These are phyloP conservation scores for Xylaria sp. DNA, from an alignment of 2,329 filamentous ascomycete genomes.

Conservation along the genomic window DNA sequence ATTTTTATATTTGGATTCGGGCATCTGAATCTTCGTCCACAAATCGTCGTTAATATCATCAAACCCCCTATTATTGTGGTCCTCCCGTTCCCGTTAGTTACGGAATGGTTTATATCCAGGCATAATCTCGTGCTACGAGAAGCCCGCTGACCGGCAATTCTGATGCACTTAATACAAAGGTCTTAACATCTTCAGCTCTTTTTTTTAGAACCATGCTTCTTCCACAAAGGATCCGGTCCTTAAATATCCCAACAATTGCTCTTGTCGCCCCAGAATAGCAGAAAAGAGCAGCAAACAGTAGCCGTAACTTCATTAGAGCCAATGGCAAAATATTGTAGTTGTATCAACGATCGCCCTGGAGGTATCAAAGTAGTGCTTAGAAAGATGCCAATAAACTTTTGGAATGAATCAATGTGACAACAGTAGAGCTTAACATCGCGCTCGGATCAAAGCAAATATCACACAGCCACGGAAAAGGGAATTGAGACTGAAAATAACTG, in stretches of 20 bases:
- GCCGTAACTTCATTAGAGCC: constrained; percentile 46
- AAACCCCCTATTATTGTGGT: constrained; percentile 12
- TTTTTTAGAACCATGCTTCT: constrained; percentile 22
- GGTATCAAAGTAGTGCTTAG: constrained; percentile 49
- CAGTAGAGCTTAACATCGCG: constrained; percentile 38
- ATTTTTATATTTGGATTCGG: constrained; percentile 19
- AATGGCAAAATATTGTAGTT: constrained; percentile 45
- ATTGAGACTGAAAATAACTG: constrained; percentile 43
- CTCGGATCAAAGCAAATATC: constrained; percentile 41
- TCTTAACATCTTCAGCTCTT: constrained; percentile 30
- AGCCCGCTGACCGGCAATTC: constrained; percentile 25
- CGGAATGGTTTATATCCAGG: constrained; percentile 26
- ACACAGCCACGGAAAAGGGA: constrained; percentile 45
- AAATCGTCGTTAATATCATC: constrained; percentile 22
- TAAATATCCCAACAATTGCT: constrained; percentile 31
- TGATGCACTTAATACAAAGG: constrained; percentile 34
- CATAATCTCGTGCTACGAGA: constrained; percentile 32
- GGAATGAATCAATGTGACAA: constrained; percentile 42
- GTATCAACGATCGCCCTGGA: constrained; percentile 48
- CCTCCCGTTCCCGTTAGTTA: constrained; percentile 27
- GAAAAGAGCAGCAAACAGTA: constrained; percentile 28
- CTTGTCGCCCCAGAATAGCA: constrained; percentile 24
- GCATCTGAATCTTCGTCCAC: constrained; percentile 21
- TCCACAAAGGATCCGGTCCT: constrained; percentile 30
- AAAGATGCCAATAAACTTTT: constrained; percentile 49